Evolutionary conservation across 805 yeast genomes (phyloP).

Genomic region (Starmerella sirachaensis): DNA sequence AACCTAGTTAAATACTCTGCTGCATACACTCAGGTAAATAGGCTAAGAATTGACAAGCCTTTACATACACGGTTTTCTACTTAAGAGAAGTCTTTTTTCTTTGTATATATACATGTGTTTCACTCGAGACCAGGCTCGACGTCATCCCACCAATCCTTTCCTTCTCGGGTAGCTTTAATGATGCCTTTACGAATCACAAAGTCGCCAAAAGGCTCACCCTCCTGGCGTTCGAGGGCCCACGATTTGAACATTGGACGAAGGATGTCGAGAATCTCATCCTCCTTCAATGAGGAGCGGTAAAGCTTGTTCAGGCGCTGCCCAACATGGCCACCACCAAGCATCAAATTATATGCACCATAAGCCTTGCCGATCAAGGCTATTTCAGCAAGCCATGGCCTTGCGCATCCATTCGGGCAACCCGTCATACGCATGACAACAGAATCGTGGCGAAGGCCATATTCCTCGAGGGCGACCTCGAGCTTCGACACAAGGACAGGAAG

Average conservation of each 20-base stretch:
- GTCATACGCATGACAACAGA: conserved; percentile 96
- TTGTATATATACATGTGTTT: background rate
- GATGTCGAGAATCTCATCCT: conserved; percentile 68
- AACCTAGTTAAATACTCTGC: background rate
- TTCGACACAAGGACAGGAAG: conserved; percentile 72
- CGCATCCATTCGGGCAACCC: conserved; percentile 98
- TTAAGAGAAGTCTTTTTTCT: background rate
- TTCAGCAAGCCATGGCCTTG: conserved; percentile 97
- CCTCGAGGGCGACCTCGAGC: conserved; percentile 78
- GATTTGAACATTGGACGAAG: conserved; percentile 80
- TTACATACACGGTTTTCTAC: no score
- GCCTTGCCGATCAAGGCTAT: conserved; percentile 94
- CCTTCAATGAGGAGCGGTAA: conserved; percentile 76
- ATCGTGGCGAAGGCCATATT: conserved; percentile 86
- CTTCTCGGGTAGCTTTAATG: conserved; percentile 78
- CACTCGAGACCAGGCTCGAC: conserved; percentile 32
- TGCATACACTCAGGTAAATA: background rate
- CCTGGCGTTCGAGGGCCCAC: conserved; percentile 85
- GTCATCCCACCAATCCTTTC: conserved; percentile 89
- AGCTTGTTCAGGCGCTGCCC: conserved; percentile 89
- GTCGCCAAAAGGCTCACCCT: conserved; percentile 93
- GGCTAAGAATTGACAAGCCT: no score
- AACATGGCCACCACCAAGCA: conserved; percentile 92
- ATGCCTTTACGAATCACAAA: conserved; percentile 78
- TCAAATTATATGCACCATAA: conserved; percentile 77